Base-by-base conservation (phyloP, 306 rosid species). In the Notholithocarpus densiflorus region DNA sequence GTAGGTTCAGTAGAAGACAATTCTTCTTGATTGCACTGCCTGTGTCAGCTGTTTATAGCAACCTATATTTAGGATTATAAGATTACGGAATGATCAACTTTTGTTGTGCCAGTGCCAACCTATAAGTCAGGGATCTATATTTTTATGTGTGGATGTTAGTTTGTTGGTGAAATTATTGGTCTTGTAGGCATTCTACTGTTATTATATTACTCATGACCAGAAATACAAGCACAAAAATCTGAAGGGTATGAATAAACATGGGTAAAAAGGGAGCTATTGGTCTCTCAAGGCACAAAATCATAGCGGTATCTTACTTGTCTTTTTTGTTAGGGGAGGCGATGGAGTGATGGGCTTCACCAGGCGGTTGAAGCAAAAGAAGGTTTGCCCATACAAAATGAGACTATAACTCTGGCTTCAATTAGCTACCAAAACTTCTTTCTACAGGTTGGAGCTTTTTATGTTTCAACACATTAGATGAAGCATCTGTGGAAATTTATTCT, bases 341-440 rank as follows among this genome's bases (percentile, higher is more conserved):
- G 98, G 98, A 95, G 98, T 86, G 98, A 95, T 74, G 98, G 98
- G 79, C 98, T 95, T 84, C 98, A 92, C 88, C 98, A 95, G 87
- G 98, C 98, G 55, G 98, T 95, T 73, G 98, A 95, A 91, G 98
- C 98, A 75, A 95, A 95, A 89, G 98, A 95, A 91, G 91, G 93
- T 81, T 71, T 95, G 69, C 98, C 98, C 26, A 90, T 92, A 80
- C 98, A 95, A 87, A 95, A 91, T 83, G 98, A 95, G 91, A 95
- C 98, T 57, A 90, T 95, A 73, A 92, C 98, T 12, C 81, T 95
- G 89, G 98, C 98, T 79, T 95, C 98, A 72, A 95, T 95, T 84
- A 91, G 98, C 81, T 95, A 95, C 84, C 98, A 95, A 82, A 95
- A 95, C 85, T 95, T 95, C 88, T 95, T 95, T 88, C 98, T 95